Evolutionary conservation across 1,139 yeast species (phyloP).

Genomic region (Yamadazyma sp.): DNA sequence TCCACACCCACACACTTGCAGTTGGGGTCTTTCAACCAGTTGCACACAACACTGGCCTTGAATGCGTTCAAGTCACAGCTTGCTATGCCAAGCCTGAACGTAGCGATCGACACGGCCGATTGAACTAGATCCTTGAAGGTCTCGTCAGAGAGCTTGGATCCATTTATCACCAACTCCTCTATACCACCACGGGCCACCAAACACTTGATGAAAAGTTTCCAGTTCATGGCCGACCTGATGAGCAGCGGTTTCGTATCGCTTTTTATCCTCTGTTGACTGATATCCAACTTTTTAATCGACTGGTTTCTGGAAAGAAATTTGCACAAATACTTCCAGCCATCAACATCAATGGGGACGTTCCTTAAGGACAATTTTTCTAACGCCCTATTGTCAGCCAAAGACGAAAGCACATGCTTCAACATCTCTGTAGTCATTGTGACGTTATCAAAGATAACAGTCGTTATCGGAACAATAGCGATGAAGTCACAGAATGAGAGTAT

Average conservation of each 20-base stretch:
- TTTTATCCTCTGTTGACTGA: constrained; percentile 72
- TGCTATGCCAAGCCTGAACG: constrained; percentile 78
- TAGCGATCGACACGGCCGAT: constrained; percentile 51
- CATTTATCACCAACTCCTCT: constrained; percentile 81
- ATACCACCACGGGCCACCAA: constrained; percentile 65
- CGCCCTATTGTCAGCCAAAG: constrained; percentile 55
- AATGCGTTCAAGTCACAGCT: constrained; percentile 59
- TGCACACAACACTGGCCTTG: constrained; percentile 56
- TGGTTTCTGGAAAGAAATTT: constrained; percentile 63
- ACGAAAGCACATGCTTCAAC: constrained; percentile 67
- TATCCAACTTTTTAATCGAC: constrained; percentile 65
- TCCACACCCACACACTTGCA: constrained; percentile 78
- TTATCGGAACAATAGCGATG: constrained; percentile 78
- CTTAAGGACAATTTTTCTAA: constrained; percentile 74
- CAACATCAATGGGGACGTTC: constrained; percentile 70
- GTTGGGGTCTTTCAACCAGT: constrained; percentile 58
- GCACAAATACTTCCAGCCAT: constrained; percentile 76
- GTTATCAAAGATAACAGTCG: constrained; percentile 78
- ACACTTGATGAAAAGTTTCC: constrained; percentile 68
- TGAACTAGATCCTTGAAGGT: constrained; percentile 52
- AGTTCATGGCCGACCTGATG: constrained; percentile 69
- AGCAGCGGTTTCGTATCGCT: constrained; percentile 45
- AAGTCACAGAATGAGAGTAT: constrained; percentile 87
- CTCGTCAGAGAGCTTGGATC: constrained; percentile 62
- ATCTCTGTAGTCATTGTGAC: constrained; percentile 78